phyloP scores from a whole-genome alignment of 176 grass and related monocot genomes.

The Carex scoparia region DNA sequence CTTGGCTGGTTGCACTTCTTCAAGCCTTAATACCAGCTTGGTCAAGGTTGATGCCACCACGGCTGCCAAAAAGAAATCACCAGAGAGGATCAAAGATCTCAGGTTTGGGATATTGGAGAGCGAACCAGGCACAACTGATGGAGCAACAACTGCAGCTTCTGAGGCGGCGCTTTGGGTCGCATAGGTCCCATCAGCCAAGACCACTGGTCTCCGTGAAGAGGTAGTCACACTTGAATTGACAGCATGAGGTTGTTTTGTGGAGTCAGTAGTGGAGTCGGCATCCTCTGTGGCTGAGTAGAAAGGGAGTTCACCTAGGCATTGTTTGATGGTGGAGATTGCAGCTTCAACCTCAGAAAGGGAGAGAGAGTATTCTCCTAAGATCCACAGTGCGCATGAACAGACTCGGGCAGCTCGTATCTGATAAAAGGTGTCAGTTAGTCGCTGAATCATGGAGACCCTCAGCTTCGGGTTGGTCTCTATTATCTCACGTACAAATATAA shows the following conservation, averaged over 20 bases:
- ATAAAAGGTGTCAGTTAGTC: slow-evolving; percentile 60
- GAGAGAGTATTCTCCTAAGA: slow-evolving; percentile 68
- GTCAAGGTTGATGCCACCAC: slow-evolving; percentile 22
- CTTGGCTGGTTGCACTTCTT: slow-evolving; percentile 11
- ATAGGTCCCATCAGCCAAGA: slow-evolving; percentile 66
- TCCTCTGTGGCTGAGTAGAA: slow-evolving; percentile 60
- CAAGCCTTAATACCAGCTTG: slow-evolving; percentile 23
- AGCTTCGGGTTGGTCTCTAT: slow-evolving; percentile 74
- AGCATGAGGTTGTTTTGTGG: slow-evolving; percentile 31
- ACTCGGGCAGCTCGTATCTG: slow-evolving; percentile 68
- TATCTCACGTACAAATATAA: slow-evolving; percentile 65
- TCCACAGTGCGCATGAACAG: slow-evolving; percentile 54
- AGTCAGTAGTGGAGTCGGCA: slow-evolving; percentile 30
- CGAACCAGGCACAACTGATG: slow-evolving; percentile 37
- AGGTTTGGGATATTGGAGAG: slow-evolving; percentile 25
- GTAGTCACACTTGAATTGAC: slow-evolving; percentile 33
- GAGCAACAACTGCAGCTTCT: slow-evolving; percentile 35
- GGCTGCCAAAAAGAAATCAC: slow-evolving; percentile 22
- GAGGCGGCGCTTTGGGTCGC: slow-evolving; percentile 65
- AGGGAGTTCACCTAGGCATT: slow-evolving; percentile 57
- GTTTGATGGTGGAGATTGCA: slow-evolving; percentile 57
- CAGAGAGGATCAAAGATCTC: slow-evolving; percentile 23
- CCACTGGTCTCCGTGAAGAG: slow-evolving; percentile 51
- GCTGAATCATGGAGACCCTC: slow-evolving; percentile 71
- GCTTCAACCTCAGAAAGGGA: slow-evolving; percentile 56